A percentile compares a stretch with the other conserved stretches of the same genome.
Evolutionary conservation across 345 rosid species (phyloP).

Genomic region (Bruguiera parviflora): DNA sequence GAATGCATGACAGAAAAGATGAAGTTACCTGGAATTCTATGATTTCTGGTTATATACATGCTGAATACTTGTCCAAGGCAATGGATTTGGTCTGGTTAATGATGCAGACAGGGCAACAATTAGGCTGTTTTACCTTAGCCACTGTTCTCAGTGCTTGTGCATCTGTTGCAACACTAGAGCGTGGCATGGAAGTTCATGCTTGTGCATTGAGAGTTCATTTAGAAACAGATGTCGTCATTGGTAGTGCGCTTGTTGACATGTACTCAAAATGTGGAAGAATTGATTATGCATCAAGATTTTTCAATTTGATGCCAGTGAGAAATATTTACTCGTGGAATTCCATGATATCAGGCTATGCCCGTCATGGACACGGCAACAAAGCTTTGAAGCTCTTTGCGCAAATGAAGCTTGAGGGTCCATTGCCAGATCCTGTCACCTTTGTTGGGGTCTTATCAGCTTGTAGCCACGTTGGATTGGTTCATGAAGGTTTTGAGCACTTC

Average conservation of each 20-base stretch:
- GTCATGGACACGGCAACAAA: slow-evolving; percentile 75
- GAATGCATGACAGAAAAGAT: slow-evolving; percentile 76
- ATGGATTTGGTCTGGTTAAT: slow-evolving; percentile 74
- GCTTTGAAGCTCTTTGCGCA: slow-evolving; percentile 57
- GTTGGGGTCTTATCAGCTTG: slow-evolving; percentile 91
- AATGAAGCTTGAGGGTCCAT: slow-evolving; percentile 61
- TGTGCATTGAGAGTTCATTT: slow-evolving; percentile 69
- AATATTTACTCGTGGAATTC: slow-evolving; percentile 96
- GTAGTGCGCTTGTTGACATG: slow-evolving; percentile 92
- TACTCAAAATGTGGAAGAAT: slow-evolving; percentile 92
- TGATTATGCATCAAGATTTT: slow-evolving; percentile 80
- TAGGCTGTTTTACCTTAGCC: slow-evolving; percentile 81
- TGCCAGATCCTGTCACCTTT: slow-evolving; percentile 90
- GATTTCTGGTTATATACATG: slow-evolving; percentile 85
- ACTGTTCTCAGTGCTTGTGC: slow-evolving; percentile 97
- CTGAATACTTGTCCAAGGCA: slow-evolving; percentile 64
- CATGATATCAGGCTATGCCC: slow-evolving; percentile 83
- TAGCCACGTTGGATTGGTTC: slow-evolving; percentile 79
- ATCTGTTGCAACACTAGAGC: slow-evolving; percentile 79
- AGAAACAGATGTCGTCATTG: slow-evolving; percentile 82
- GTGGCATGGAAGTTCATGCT: slow-evolving; percentile 93
- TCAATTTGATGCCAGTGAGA: slow-evolving; percentile 59
- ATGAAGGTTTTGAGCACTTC: slow-evolving; percentile 72
- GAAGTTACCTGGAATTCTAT: slow-evolving; percentile 84
- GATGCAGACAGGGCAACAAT: slow-evolving; percentile 67